phyloP scores from a whole-genome alignment of 371 early-diverging fungal genomes.

The Mortierella sp. region DNA sequence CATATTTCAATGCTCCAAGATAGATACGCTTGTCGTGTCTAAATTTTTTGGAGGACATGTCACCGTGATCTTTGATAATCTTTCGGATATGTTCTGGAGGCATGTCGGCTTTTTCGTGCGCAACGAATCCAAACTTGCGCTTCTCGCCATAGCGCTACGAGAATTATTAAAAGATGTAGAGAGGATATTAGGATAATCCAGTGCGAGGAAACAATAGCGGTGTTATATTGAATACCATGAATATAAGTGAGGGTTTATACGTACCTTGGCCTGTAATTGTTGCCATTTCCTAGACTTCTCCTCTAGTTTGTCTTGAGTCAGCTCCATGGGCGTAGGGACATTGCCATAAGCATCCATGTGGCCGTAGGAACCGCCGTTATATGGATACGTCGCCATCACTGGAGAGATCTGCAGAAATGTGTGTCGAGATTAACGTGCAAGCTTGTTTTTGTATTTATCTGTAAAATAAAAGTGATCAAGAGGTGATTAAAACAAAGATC shows the following conservation, averaged over 20 bases:
- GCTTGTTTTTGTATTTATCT: slow-evolving; percentile 5
- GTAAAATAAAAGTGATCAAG: not conserved
- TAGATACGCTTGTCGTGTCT: slow-evolving; percentile 97
- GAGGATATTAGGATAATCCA: not conserved
- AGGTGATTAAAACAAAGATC: slow-evolving; percentile 2
- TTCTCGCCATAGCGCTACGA: slow-evolving; percentile 87
- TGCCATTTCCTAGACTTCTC: slow-evolving; percentile 93
- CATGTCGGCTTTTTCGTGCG: slow-evolving; percentile 92
- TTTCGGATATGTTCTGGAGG: slow-evolving; percentile 98
- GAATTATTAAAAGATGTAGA: not conserved
- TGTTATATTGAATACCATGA: not conserved
- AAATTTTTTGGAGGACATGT: slow-evolving; percentile 98
- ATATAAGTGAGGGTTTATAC: not conserved
- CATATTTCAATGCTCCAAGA: slow-evolving; percentile 97
- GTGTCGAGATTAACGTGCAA: slow-evolving; percentile 4
- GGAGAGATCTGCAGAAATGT: slow-evolving; percentile 18
- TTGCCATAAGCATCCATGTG: slow-evolving; percentile 40
- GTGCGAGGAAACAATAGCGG: not conserved
- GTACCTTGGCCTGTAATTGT: slow-evolving; percentile 84
- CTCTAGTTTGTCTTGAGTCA: slow-evolving; percentile 70
- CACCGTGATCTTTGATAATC: slow-evolving; percentile 98
- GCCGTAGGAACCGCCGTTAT: slow-evolving; percentile 34
- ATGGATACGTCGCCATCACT: slow-evolving; percentile 48
- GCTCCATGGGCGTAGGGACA: slow-evolving; percentile 51
- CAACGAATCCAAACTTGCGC: slow-evolving; percentile 88